Base-by-base conservation (phyloP, 2,329 filamentous ascomycete species). In the Pseudocercospora ulei region DNA sequence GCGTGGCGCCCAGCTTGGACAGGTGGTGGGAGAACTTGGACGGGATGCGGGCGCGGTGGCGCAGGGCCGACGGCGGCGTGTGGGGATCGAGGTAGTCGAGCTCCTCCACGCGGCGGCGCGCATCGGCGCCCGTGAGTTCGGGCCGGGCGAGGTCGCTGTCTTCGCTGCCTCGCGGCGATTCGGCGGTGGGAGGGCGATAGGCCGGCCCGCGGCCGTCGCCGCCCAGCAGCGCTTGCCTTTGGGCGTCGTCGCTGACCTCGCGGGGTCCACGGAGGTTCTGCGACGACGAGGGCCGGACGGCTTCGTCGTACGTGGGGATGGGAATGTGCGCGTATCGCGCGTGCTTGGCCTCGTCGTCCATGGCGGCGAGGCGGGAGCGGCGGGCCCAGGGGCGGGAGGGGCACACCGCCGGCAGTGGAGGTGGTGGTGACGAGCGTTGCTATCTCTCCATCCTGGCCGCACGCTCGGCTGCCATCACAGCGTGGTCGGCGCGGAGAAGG, bases 291-390 rank as follows among this genome's bases (percentile, higher is more conserved):
- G 71, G 67, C 36, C 71, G 66, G 22, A 74, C 72, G 47, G 84
- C 83, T 66, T 92, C 83, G 61, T 88, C 83, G 62, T 90, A 90
- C 28, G 78, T 77, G 18, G 83, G 84, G 58, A 90, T 88, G 19
- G 83, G 80, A 29, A 80, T 50, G 41, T 56, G 50, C 28, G 45
- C 45, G 30, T 54, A 56, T 38, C 40, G 40, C 11, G 26, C 20
- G 47, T 49, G 49, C 28, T 47, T 49, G 41, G 49, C 48, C 13
- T 49, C 45, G 41, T 46, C 43, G 33, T 43, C 29, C 40, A 43
- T 43, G 24, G 23, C 39, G n/a, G 17, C 20, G 24, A 11, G n/a
- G 8, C 6, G 8, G 5, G 24, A 26, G 24, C 24, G n/a, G 12
- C 12, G 24, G 8, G 24, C 24, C 12, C 24, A 26, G 24, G n/a